Conservation (phyloP, 2,329 filamentous ascomycete genomes). For the Emergomyces orientalis region DNA sequence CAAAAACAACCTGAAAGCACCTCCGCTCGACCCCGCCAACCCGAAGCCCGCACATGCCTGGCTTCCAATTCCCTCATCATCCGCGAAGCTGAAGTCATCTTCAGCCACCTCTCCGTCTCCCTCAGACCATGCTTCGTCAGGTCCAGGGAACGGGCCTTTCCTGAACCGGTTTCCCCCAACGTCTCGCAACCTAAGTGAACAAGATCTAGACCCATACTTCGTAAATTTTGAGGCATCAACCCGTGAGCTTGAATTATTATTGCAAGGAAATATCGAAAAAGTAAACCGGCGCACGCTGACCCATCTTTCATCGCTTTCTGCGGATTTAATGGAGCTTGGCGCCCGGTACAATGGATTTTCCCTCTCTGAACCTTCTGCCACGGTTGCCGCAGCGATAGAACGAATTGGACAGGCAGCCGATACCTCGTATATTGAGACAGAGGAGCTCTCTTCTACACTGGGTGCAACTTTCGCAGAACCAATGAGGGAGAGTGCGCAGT, state of each 20-base stretch:
- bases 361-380: slow-evolving; percentile 79
- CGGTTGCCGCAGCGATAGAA: slow-evolving; percentile 86
- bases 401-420: slow-evolving; percentile 90
- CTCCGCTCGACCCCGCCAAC: slow-evolving; percentile 91
- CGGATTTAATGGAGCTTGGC: slow-evolving; percentile 85
- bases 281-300: slow-evolving; percentile 83
- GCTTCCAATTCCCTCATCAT: slow-evolving; percentile 74
- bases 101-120: slow-evolving; percentile 35
- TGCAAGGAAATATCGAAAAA: slow-evolving; percentile 92
- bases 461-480: slow-evolving; percentile 93
- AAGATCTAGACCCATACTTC: slow-evolving; percentile 93
- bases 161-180: slow-evolving; percentile 77
- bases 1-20: slow-evolving; percentile 87
- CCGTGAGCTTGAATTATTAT: slow-evolving; percentile 76
- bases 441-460: slow-evolving; percentile 78
- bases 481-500: slow-evolving; percentile 95
- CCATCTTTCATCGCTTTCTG: slow-evolving; percentile 72
- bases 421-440: slow-evolving; percentile 89
- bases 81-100: slow-evolving; percentile 67
- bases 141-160: slow-evolving; percentile 45
- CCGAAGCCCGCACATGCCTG: slow-evolving; percentile 77
- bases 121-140: slow-evolving; percentile 44
- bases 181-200: slow-evolving; percentile 65
- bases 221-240: slow-evolving; percentile 85
- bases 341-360: slow-evolving; percentile 97